These are phyloP conservation scores for Coemansia sp. DNA, from an alignment of 192 early-diverging fungal species.

Conservation along the genomic window DNA sequence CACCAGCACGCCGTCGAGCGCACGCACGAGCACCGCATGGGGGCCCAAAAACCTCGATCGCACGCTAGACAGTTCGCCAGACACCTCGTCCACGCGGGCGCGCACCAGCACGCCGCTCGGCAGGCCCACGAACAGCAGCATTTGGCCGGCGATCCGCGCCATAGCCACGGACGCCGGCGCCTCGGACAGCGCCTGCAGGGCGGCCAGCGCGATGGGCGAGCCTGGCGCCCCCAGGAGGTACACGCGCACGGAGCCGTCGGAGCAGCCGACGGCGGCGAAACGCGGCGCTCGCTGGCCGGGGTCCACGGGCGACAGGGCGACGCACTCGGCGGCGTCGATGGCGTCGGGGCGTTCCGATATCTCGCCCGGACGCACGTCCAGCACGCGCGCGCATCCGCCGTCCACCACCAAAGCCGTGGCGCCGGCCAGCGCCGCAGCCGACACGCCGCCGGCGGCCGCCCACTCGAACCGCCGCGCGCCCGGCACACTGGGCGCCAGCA, in stretches of 20 bases:
- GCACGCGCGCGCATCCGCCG: slow-evolving; percentile 80
- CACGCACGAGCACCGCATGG: slow-evolving; percentile 77
- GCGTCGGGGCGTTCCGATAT: slow-evolving; percentile 86
- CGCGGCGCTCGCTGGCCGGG: slow-evolving; percentile 67
- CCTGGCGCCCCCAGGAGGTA: slow-evolving; percentile 77
- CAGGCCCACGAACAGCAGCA: slow-evolving; percentile 85
- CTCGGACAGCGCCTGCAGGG: slow-evolving; percentile 70
- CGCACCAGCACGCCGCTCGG: slow-evolving; percentile 87
- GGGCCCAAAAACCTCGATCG: slow-evolving; percentile 85
- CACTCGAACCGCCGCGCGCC: slow-evolving; percentile 83
- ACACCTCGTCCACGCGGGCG: slow-evolving; percentile 76
- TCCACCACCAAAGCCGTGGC: slow-evolving; percentile 83
- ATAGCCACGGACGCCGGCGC: slow-evolving; percentile 72
- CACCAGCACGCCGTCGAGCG: slow-evolving; percentile 71
- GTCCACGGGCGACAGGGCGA: slow-evolving; percentile 80
- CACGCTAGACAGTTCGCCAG: slow-evolving; percentile 79
- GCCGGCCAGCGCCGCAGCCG: slow-evolving; percentile 76
- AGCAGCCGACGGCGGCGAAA: slow-evolving; percentile 90
- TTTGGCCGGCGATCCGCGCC: slow-evolving; percentile 48
- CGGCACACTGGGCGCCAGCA: slow-evolving; percentile 81
- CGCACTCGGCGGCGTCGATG: slow-evolving; percentile 70
- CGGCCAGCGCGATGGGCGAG: slow-evolving; percentile 62
- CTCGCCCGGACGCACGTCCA: slow-evolving; percentile 85
- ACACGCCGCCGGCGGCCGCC: slow-evolving; percentile 78
- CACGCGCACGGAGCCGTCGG: slow-evolving; percentile 88